Conservation (phyloP, 345 rosid species). For the Rhodamnia rubescens region DNA sequence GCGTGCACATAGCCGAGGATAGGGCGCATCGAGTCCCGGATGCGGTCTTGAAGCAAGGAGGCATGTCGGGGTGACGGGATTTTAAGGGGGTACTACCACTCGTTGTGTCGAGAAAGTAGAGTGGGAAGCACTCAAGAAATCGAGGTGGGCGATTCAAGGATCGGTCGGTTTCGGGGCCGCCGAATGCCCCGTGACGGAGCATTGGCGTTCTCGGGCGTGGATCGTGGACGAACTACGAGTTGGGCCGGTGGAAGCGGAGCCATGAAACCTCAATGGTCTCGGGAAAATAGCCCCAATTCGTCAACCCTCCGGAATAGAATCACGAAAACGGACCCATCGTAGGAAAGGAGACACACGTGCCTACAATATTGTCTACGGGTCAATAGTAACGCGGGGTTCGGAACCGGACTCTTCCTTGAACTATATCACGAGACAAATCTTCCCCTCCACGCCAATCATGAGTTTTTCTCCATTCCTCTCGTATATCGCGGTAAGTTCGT, state of each 20-base stretch:
- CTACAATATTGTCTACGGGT: not conserved
- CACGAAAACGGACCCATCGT: not conserved
- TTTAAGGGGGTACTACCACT: not conserved
- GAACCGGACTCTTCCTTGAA: not conserved
- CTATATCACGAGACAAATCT: not conserved
- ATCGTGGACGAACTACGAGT: not conserved
- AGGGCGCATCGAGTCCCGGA: not conserved
- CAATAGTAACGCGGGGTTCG: not conserved
- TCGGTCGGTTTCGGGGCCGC: not conserved
- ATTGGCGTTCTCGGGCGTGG: not conserved
- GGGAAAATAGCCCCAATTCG: not conserved
- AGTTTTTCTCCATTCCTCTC: not conserved
- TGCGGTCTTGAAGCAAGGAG: not conserved
- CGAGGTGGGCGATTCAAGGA: not conserved
- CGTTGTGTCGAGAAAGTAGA: not conserved
- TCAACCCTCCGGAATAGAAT: not conserved
- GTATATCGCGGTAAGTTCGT: not conserved
- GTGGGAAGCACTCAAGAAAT: not conserved
- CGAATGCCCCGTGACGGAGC: not conserved
- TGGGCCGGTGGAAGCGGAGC: not conserved
- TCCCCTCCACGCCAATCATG: not conserved
- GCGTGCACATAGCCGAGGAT: not conserved
- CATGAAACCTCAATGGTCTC: not conserved
- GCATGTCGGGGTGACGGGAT: not conserved
- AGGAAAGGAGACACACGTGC: not conserved